Conservation (phyloP, 176 grass and related monocot species). For the Zizania latifolia region DNA sequence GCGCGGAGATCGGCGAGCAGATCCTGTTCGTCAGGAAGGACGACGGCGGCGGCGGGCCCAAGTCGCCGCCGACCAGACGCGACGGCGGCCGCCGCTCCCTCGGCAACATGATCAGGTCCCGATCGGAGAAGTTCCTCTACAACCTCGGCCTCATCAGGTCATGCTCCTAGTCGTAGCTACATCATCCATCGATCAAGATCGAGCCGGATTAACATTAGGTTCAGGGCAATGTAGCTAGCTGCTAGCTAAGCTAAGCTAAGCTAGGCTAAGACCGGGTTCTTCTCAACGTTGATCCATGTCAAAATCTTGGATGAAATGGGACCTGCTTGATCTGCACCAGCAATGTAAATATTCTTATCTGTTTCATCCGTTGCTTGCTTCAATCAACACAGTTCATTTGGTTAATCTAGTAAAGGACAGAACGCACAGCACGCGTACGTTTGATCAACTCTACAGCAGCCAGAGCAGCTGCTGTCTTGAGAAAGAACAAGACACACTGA, state of each 20-base stretch:
- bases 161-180: slow-evolving; percentile 39
- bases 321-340: neutral
- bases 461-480: too few relatives aligned
- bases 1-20: slow-evolving; percentile 61
- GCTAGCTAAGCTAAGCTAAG: neutral
- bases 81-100: slow-evolving; percentile 46
- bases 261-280: neutral
- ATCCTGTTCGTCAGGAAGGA: slow-evolving; percentile 48
- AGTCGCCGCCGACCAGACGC: slow-evolving; percentile 24
- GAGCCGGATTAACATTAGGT: neutral
- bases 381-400: too few relatives aligned
- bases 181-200: too few relatives aligned
- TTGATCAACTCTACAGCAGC: too few relatives aligned
- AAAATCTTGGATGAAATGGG: slow-evolving; percentile 14
- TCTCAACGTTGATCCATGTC: slow-evolving; percentile 32
- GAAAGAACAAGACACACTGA: too few relatives aligned
- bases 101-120: slow-evolving; percentile 72
- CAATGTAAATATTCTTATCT: slow-evolving; percentile 48
- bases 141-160: slow-evolving; percentile 86
- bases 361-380: neutral
- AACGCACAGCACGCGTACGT: too few relatives aligned
- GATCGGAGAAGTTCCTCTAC: slow-evolving; percentile 87
- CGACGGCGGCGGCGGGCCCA: neutral
- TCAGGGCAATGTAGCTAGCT: neutral
- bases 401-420: too few relatives aligned